Base-by-base conservation (phyloP, 495 filamentous ascomycete species). In the Elasticomyces elasticus region DNA sequence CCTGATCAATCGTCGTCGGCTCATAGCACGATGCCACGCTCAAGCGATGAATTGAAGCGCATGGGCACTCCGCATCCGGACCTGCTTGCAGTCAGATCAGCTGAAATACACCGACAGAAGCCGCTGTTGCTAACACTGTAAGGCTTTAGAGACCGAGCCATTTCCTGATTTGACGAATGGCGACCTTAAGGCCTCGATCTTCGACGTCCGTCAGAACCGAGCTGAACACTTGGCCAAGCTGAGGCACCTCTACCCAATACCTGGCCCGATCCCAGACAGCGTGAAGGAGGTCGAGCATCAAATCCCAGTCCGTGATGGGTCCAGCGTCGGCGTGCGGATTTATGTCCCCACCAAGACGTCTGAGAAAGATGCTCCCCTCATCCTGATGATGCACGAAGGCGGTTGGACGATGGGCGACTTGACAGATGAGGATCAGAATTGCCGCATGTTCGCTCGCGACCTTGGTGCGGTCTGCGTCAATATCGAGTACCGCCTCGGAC, bases 401-500 rank as follows among this genome's bases (percentile, higher is more conserved):
- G 73, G 61, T 5, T 76, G 66, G 46, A 51, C 15, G 13, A 51
- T 74, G 51, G 74, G 74, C 11, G 66, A 71, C 40, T 26, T 69
- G 1, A 66, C 63, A 19, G 51, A 64, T 38, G 67, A 70, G 56
- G 68, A 66, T 13, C 28, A 58, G 58, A 22, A 60, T 27, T 58
- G 62, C 60, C 61, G 71, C 46, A 37, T 52, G 40, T 59, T 66
- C 49, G 53, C 67, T 23, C 13, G 77, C 11, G 71, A 77, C 31
- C 74, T 77, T 37, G 70, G 73, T 20, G 84, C 84, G 25, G 81
- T 89, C n/a, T 68, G 86, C 17, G 74, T 82, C 31, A 82, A 76
- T 31, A 23, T 55, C 20, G 53, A 49, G 19, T 55, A 55, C 33
- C 53, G 53, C 12, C 30, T 55, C 13, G 53, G 44, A 15, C 53